Percentiles rank a stretch among this genome's conserved stretches.
phyloP scores from a whole-genome alignment of 345 rosid genomes.

The Moringa oleifera region DNA sequence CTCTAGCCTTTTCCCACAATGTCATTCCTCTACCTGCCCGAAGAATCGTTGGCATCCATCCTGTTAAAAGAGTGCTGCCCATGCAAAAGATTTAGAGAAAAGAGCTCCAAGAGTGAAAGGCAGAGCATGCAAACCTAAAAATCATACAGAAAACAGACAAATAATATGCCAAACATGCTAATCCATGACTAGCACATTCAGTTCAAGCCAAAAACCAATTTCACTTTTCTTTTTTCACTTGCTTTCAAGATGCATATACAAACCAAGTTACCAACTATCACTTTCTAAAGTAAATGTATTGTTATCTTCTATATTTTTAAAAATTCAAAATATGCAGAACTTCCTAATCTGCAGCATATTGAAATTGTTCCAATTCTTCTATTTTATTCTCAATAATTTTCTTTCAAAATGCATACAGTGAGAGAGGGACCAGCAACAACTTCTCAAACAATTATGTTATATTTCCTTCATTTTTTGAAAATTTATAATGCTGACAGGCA shows the following conservation, averaged over 20 bases:
- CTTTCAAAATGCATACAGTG: not conserved
- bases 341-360: no score
- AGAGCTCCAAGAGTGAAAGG: not conserved
- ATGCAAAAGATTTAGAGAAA: not conserved
- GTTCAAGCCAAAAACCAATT: slow-evolving; percentile 1
- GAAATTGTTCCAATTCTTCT: no score
- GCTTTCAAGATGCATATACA: not conserved
- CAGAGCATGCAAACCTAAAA: not conserved
- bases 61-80: slow-evolving; percentile 68
- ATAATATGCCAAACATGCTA: not conserved
- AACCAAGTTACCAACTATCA: not conserved
- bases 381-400: not conserved
- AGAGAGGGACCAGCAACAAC: not conserved
- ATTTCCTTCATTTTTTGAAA: not conserved
- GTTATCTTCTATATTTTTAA: no score
- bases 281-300: no score
- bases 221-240: not conserved
- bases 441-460: not conserved
- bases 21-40: slow-evolving; percentile 88
- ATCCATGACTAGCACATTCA: not conserved
- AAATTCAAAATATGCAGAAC: no score
- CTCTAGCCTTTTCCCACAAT: slow-evolving; percentile 60
- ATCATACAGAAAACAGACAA: not conserved
- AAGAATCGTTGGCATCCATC: slow-evolving; percentile 87
- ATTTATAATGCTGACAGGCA: no score